Evolutionary conservation across 352 stramenopile species (phyloP).

Genomic region (Phytophthora podocarpi): DNA sequence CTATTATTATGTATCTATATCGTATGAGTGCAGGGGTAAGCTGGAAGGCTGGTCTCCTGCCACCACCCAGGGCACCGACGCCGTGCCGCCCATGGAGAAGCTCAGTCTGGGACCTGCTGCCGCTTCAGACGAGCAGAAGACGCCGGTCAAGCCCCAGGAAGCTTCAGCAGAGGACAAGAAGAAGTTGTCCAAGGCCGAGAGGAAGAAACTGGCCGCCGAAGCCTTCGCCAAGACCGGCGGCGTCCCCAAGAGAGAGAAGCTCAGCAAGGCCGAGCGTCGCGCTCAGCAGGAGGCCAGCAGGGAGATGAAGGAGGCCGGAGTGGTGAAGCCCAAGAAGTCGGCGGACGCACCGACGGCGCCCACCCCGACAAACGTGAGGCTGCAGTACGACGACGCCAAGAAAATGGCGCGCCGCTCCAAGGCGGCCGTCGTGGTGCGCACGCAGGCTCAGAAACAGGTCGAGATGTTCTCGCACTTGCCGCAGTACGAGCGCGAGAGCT

Average conservation of each 20-base stretch:
- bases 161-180: constrained; percentile 31
- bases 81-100: constrained; percentile 50
- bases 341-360: constrained; percentile 19
- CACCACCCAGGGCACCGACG: constrained; percentile 9
- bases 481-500: constrained; percentile 84
- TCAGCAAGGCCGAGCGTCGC: constrained; percentile 93
- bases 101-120: constrained; percentile 50
- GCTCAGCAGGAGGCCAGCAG: constrained; percentile 92
- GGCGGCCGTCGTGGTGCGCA: constrained; percentile 66
- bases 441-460: constrained; percentile 82
- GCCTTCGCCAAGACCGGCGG: constrained; percentile 58
- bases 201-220: constrained; percentile 75
- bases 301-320: constrained; percentile 61
- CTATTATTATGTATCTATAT: too few species aligned
- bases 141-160: not conserved
- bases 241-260: constrained; percentile 75
- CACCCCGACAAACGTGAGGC: constrained; percentile 51
- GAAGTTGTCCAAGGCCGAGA: constrained; percentile 63
- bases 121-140: not conserved
- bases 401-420: constrained; percentile 80
- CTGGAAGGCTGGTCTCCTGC: constrained; percentile 73
- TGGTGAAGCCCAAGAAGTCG: constrained; percentile 52
- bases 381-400: constrained; percentile 85
- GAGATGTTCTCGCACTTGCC: constrained; percentile 86
- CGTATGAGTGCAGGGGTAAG: constrained; percentile 59